Evolutionary conservation across 2,329 filamentous ascomycete species (phyloP).

Genomic region (Talaromyces rugulosus): DNA sequence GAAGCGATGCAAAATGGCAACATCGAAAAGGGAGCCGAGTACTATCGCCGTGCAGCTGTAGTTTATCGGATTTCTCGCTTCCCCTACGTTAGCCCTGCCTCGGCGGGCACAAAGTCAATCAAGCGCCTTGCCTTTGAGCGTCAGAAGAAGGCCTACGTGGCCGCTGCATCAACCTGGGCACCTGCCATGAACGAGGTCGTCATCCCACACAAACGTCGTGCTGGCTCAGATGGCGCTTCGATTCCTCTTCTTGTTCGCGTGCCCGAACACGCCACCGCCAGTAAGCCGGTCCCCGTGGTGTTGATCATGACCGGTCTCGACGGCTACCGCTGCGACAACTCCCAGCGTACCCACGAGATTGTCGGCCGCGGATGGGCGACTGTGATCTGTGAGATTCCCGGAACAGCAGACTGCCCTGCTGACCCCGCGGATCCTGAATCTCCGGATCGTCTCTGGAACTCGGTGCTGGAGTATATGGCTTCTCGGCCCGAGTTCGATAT

Average conservation of each 20-base stretch:
- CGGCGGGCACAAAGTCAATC: constrained; percentile 21
- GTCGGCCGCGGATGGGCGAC: constrained; percentile 59
- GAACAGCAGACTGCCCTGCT: constrained; percentile 64
- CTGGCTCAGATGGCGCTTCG: constrained; percentile 47
- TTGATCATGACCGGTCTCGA: constrained; percentile 58
- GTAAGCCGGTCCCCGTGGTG: constrained; percentile 47
- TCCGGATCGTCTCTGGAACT: constrained; percentile 60
- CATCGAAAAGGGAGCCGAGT: constrained; percentile 51
- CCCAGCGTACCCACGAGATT: constrained; percentile 57
- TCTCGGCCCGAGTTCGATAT: constrained; percentile 52
- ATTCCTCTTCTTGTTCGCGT: constrained; percentile 65
- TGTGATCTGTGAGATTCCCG: constrained; percentile 62
- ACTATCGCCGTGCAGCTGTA: constrained; percentile 67
- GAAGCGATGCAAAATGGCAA: constrained; percentile 48
- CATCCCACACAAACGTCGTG: constrained; percentile 55
- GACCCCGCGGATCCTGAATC: constrained; percentile 56
- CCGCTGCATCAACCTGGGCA: constrained; percentile 52
- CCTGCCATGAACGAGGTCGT: constrained; percentile 58
- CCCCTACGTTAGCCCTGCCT: constrained; percentile 42
- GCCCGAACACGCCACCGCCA: constrained; percentile 43
- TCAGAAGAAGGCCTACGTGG: constrained; percentile 62
- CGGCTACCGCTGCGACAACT: constrained; percentile 54
- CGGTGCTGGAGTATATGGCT: constrained; percentile 59
- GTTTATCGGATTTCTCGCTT: constrained; percentile 72
- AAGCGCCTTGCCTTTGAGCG: constrained; percentile 62